These are phyloP conservation scores for Phialocephala sp. DNA, from an alignment of 2,329 filamentous ascomycete genomes.

Conservation along the genomic window DNA sequence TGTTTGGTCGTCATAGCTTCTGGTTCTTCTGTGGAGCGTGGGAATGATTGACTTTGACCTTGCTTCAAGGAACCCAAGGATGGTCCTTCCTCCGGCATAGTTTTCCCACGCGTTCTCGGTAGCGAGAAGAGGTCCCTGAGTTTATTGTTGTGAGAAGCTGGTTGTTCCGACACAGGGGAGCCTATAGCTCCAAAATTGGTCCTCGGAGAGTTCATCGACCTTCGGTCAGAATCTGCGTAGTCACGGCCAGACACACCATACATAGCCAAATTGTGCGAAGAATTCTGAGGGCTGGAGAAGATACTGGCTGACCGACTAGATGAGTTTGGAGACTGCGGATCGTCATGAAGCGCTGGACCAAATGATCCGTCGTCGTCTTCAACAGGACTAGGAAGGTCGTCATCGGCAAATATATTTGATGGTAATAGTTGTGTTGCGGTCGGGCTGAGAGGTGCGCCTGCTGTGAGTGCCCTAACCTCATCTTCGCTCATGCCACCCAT, in stretches of 20 bases:
- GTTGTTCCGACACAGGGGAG: conserved; percentile 45
- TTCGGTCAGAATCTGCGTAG: conserved; percentile 37
- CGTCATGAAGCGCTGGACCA: conserved; percentile 46
- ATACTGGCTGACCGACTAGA: conserved; percentile 62
- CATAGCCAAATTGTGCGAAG: conserved; percentile 62
- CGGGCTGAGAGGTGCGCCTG: conserved; percentile 75
- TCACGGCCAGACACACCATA: conserved; percentile 44
- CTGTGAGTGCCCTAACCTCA: conserved; percentile 64
- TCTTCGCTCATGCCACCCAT: conserved; percentile 60
- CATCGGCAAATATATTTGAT: conserved; percentile 66
- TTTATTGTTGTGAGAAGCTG: conserved; percentile 50
- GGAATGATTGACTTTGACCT: conserved; percentile 79
- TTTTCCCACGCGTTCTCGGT: conserved; percentile 66
- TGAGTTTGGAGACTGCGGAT: conserved; percentile 65
- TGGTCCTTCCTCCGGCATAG: conserved; percentile 64
- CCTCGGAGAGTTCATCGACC: conserved; percentile 38
- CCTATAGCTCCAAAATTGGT: conserved; percentile 40
- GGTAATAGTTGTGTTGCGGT: conserved; percentile 77
- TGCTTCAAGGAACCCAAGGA: conserved; percentile 71
- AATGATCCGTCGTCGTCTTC: conserved; percentile 34
- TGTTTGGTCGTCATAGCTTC: conserved; percentile 56
- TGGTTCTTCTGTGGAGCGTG: conserved; percentile 62
- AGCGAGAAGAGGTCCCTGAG: conserved; percentile 61
- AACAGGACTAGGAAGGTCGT: conserved; percentile 57
- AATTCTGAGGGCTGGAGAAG: conserved; percentile 66